These are phyloP conservation scores for Penicillium subrubescens DNA, from an alignment of 495 filamentous ascomycete genomes.

Conservation along the genomic window DNA sequence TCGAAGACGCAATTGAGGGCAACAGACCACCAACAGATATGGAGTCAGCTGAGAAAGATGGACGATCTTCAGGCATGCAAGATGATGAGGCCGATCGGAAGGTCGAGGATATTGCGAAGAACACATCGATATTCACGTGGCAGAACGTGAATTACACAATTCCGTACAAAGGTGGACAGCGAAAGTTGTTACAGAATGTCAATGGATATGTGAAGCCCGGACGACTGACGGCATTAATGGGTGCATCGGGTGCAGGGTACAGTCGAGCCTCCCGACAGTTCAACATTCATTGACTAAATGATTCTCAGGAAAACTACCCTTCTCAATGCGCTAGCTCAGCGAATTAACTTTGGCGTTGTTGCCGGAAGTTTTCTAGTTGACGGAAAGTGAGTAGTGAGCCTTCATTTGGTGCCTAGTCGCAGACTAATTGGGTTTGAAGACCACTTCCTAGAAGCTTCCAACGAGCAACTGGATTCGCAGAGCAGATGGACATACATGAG, in stretches of 20 bases:
- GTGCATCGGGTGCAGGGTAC: conserved; percentile 63
- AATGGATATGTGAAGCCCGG: conserved; percentile 73
- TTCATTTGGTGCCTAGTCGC: not conserved
- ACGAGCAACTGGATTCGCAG: conserved; percentile 58
- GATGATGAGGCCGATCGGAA: conserved; percentile 29
- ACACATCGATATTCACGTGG: conserved; percentile 74
- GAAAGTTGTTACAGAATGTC: conserved; percentile 61
- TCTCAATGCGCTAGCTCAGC: conserved; percentile 56
- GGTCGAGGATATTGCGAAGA: conserved; percentile 54
- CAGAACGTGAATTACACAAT: conserved; percentile 77
- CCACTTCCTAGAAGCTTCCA: conserved; percentile 52
- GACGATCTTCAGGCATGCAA: conserved; percentile 20
- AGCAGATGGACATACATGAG: conserved; percentile 67
- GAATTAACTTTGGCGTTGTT: conserved; percentile 55
- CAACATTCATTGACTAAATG: not conserved
- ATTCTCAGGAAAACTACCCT: conserved; percentile 55
- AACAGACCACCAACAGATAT: conserved; percentile 45
- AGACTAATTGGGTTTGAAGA: conserved; percentile 18
- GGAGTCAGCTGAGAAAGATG: conserved; percentile 43
- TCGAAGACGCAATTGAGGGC: conserved; percentile 46
- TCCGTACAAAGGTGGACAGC: conserved; percentile 59
- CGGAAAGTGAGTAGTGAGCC: conserved; percentile 39
- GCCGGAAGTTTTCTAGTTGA: conserved; percentile 57
- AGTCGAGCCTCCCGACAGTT: not conserved
- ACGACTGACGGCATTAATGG: conserved; percentile 71